These are phyloP conservation scores for Gyromitra esculenta DNA, from an alignment of 2,329 filamentous ascomycete species.

Conservation along the genomic window DNA sequence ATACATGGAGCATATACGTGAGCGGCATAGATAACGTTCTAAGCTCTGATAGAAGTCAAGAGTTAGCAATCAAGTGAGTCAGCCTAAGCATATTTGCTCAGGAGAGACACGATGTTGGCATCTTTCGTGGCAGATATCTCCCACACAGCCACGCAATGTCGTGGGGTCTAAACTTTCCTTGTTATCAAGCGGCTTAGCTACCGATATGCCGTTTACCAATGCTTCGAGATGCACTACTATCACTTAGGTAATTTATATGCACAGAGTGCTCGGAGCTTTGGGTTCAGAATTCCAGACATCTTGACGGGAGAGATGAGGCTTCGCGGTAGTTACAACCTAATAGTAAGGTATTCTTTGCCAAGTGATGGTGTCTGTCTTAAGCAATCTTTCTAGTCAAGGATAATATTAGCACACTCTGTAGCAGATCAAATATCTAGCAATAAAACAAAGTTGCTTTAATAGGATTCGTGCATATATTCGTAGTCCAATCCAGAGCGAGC, in stretches of 20 bases:
- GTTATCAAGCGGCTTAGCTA: neutral
- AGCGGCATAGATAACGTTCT: neutral
- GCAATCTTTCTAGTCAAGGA: neutral
- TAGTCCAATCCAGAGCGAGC: neutral
- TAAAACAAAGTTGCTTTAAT: neutral
- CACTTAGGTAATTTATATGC: slow-evolving; percentile 17
- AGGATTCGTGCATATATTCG: neutral
- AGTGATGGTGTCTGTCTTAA: too few relatives aligned
- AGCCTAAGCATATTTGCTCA: neutral
- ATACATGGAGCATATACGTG: neutral
- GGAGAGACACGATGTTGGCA: neutral
- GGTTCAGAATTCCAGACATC: neutral
- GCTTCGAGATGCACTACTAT: neutral
- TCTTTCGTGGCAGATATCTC: neutral
- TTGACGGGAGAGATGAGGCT: neutral
- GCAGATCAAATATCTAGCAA: neutral
- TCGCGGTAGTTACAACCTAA: neutral
- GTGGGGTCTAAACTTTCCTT: neutral
- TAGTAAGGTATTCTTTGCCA: neutral
- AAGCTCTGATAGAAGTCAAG: neutral
- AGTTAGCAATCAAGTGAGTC: neutral
- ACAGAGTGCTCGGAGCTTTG: neutral
- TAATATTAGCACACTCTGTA: neutral
- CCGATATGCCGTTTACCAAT: neutral
- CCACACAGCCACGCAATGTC: neutral